Percentiles rank a stretch among this genome's conserved stretches.
These are phyloP conservation scores for Pichia cactophila DNA, from an alignment of 1,139 yeast genomes.

Conservation along the genomic window DNA sequence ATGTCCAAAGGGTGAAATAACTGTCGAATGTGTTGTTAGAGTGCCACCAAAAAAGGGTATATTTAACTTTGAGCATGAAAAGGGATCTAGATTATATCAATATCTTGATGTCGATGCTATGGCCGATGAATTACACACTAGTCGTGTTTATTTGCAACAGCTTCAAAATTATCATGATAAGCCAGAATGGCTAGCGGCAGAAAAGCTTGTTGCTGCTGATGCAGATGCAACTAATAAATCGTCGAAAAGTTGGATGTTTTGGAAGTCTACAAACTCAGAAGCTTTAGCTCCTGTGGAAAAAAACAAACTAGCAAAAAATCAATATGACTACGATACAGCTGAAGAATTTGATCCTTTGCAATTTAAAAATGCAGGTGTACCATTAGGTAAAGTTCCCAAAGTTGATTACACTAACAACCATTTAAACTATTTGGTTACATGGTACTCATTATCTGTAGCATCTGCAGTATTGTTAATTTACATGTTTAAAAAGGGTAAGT, in stretches of 20 bases:
- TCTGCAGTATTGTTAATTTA: slow-evolving; percentile 58
- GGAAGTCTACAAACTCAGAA: slow-evolving; percentile 6
- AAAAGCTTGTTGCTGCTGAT: slow-evolving; percentile 16
- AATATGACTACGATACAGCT: slow-evolving; percentile 17
- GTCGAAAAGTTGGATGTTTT: slow-evolving; percentile 10
- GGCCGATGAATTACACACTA: slow-evolving; percentile 60
- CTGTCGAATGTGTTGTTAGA: slow-evolving; percentile 66
- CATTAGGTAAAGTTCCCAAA: slow-evolving; percentile 74
- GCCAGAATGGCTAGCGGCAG: slow-evolving; percentile 37
- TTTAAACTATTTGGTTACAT: slow-evolving; percentile 82
- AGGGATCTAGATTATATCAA: slow-evolving; percentile 39
- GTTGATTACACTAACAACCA: slow-evolving; percentile 84
- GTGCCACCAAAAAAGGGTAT: slow-evolving; percentile 61
- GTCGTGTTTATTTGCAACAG: slow-evolving; percentile 75
- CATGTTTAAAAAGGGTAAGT: slow-evolving; percentile 45
- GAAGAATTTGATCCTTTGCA: slow-evolving; percentile 36
- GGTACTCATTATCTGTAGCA: slow-evolving; percentile 81
- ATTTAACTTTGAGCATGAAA: slow-evolving; percentile 71
- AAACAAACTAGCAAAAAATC: neutral
- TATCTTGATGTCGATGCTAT: slow-evolving; percentile 74
- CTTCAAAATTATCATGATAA: slow-evolving; percentile 59
- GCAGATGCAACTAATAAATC: slow-evolving; percentile 13
- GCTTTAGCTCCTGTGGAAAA: neutral
- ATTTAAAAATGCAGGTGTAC: slow-evolving; percentile 75
- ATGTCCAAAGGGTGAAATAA: slow-evolving; percentile 67